Evolutionary conservation across 805 yeast species (phyloP), one percentile per base, ranked within the genome.

Genomic region (Candida suzukii): DNA sequence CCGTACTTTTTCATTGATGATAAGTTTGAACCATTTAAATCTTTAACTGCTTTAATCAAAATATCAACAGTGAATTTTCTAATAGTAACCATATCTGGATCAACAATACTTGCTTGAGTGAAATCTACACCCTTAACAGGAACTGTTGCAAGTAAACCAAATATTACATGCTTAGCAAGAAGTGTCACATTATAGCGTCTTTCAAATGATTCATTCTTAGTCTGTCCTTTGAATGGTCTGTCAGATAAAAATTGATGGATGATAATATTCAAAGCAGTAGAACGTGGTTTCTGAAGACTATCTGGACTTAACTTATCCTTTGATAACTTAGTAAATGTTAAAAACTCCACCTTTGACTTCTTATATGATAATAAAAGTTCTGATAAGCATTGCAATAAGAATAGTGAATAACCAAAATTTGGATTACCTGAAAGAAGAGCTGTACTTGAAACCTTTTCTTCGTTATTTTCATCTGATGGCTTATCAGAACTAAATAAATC

Each of bases 281-380:
- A 70, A 24, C 91, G 70, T 2, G 95, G 95, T 52, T 80, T 86
- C 14, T 70, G 63, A 2, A 63, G 53, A 13, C 65, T 74, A 2
- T 45, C 37, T 3, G 43, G 39, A 14, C 53, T 40, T n/a, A 52
- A 41, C 45, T 44, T 57, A 40, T 56, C 80, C 66, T 80, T 82
- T 2, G 91, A 78, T 50, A 76, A 90, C 66, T 80, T 82, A 2
- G 91, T 78, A 50, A 76, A 90, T 0, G 91, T 80, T 42, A 88
- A 63, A 52, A 90, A 83, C 51, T 88, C 96, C 38, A 84, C 70
- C 57, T 90, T 90, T 39, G 88, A 76, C 46, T 80, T 81, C 46
- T 80, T 83, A 56, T 88, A 90, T 2, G 96, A 84, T 2, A 80
- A 75, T 8, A 90, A 59, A 8, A 88, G 61, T 49, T 90, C 97